phyloP scores from a whole-genome alignment of 2,329 filamentous ascomycete genomes.

The Sporothrix schenckii region DNA sequence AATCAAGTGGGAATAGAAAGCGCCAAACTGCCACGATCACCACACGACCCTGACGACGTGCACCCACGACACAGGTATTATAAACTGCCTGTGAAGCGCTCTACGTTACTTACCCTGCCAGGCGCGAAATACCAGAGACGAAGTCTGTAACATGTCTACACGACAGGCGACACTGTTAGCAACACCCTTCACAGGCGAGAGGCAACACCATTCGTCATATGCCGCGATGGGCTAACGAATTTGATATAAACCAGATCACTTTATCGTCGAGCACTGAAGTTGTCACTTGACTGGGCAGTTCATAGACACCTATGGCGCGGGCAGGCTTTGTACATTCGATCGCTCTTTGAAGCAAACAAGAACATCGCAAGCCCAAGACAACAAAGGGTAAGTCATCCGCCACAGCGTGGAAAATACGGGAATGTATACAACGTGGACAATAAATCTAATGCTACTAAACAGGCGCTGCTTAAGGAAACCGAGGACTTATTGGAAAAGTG shows the following conservation, averaged over 20 bases:
- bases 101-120: too few species aligned
- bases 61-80: too few species aligned
- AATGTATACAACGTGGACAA: constrained; percentile 13
- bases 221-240: not conserved
- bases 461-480: constrained; percentile 85
- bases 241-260: constrained; percentile 59
- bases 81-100: too few species aligned
- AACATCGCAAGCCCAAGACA: constrained; percentile 81
- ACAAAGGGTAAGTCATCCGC: constrained; percentile 66
- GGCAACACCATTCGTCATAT: not conserved
- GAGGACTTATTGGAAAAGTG: constrained; percentile 86
- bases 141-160: constrained; percentile 46
- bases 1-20: too few species aligned
- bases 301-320: constrained; percentile 92
- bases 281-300: constrained; percentile 93
- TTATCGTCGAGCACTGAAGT: constrained; percentile 90
- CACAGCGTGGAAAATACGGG: not conserved
- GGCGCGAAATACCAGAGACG: too few species aligned
- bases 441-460: constrained; percentile 27
- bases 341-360: constrained; percentile 91
- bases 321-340: constrained; percentile 93
- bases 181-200: constrained; percentile 40
- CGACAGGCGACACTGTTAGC: constrained; percentile 57
- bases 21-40: too few species aligned
- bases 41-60: too few species aligned